Evolutionary conservation across 352 stramenopile genomes (phyloP), one percentile per base, ranked within the genome.

Genomic region (Pythium phragmiticola): DNA sequence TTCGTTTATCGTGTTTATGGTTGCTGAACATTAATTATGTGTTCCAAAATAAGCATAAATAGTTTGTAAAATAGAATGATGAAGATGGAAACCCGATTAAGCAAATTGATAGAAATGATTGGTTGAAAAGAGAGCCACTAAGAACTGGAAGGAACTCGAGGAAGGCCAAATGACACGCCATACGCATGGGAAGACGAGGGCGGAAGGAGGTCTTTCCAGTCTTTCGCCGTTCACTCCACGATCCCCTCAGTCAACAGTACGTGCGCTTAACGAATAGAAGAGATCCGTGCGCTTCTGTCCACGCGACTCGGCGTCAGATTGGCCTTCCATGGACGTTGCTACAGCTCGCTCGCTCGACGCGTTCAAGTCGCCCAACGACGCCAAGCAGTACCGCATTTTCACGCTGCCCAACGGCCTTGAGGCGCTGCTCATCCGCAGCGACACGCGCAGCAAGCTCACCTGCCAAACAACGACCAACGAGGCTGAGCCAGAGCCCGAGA

Each of bases 301-400:
- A 16, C 55, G 43, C 55, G 14, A 42, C 30, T 52, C 52, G 7
- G 14, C 19, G 52, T 41, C 8, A 6, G 19, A 9, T 21, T 17
- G 5, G 11, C 8, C 8, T 33, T 21, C 21, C 21, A 57, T 21
- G 19, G 50, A 16, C 50, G 2, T 17, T 17, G n/a, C n/a, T n/a
- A 45, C n/a, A 28, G 46, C 21, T 14, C 48, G 21, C 34, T 70
- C 68, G 54, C 63, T 81, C 19, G 65, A 81, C 57, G 63, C 64
- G 16, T 80, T 72, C 54, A 75, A 68, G 37, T 78, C 73, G 45
- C 72, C 70, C 21, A 77, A 59, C 28, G 80, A 89, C 62, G 61
- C 57, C 23, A 87, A 86, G 63, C 57, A 66, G 33, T 91, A 91
- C 64, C 55, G 80, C 19, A 50, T 86, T 13, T 46, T 88, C 43